A percentile compares a stretch with the other conserved stretches of the same genome.
Evolutionary conservation across 805 yeast genomes (phyloP).

Genomic region (Metschnikowia lochheadii): DNA sequence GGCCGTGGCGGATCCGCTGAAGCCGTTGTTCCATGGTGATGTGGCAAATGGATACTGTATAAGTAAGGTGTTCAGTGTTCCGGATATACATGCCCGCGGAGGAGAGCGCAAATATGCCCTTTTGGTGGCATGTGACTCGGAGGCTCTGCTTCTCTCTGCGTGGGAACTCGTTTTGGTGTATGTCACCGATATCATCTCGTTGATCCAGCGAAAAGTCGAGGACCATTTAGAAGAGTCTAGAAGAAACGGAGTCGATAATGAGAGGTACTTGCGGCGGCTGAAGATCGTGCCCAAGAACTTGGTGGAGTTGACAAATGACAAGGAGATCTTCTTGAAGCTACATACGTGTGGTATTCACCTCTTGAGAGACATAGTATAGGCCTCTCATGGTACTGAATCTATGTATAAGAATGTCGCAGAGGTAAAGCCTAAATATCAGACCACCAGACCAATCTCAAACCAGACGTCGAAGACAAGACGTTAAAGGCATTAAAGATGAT

Average conservation of each 20-base stretch:
- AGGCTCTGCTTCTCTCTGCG: constrained; percentile 45
- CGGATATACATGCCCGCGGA: constrained; percentile 67
- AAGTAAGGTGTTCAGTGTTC: constrained; percentile 55
- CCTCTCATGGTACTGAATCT: too few species aligned
- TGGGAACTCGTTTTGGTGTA: constrained; percentile 49
- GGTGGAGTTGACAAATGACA: constrained; percentile 52
- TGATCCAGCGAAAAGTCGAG: constrained; percentile 19
- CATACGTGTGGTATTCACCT: constrained; percentile 64
- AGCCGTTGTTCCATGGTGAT: constrained; percentile 65
- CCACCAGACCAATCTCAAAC: too few species aligned
- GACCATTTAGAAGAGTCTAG: constrained; percentile 11
- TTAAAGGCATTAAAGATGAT: too few species aligned
- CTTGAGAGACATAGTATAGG: constrained; percentile 9
- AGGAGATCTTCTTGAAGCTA: constrained; percentile 48
- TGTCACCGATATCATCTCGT: constrained; percentile 23
- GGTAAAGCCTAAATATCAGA: too few species aligned
- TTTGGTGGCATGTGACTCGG: constrained; percentile 54
- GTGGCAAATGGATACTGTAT: constrained; percentile 57
- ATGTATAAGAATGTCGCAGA: too few species aligned
- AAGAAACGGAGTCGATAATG: constrained; percentile 31
- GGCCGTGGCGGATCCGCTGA: constrained; percentile 52
- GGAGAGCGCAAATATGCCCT: constrained; percentile 65
- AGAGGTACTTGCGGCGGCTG: constrained; percentile 54
- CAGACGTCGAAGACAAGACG: neutral
- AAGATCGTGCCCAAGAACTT: constrained; percentile 53